phyloP scores from a whole-genome alignment of 2,329 filamentous ascomycete genomes.

The Setomelanomma holmii region DNA sequence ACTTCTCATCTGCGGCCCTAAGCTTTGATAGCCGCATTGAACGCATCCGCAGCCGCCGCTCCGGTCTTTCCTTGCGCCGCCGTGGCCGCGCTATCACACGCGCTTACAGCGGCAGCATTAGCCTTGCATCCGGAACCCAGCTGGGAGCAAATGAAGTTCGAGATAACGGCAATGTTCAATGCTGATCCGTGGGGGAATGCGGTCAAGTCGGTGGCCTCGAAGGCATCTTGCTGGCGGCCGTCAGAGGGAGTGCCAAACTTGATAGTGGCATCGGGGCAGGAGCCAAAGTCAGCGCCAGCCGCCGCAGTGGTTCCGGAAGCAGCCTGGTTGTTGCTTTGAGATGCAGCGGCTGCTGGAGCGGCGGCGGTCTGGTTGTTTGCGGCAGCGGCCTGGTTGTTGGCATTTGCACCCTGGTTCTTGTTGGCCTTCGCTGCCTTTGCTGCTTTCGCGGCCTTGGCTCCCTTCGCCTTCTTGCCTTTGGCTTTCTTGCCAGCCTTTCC shows the following conservation, averaged over 20 bases:
- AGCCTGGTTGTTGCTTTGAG: not conserved
- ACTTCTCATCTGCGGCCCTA: constrained; percentile 6
- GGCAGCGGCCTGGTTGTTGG: not conserved
- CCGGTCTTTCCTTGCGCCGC: constrained; percentile 27
- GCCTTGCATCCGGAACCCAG: constrained; percentile 42
- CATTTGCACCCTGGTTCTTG: no score
- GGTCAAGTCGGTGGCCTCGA: constrained; percentile 51
- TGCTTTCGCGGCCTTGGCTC: not conserved
- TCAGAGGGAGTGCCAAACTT: not conserved
- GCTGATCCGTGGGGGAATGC: constrained; percentile 63
- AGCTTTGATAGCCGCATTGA: constrained; percentile 36
- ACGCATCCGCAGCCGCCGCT: constrained; percentile 38
- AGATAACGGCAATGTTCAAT: constrained; percentile 56
- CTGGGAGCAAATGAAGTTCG: constrained; percentile 58
- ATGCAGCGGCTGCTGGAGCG: no score
- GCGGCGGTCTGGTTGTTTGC: not conserved
- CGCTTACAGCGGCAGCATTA: constrained; percentile 23
- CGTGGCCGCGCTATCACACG: constrained; percentile 29
- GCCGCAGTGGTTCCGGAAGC: constrained; percentile 1
- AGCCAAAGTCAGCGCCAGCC: not conserved
- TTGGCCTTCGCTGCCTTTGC: not conserved
- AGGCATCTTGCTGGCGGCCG: constrained; percentile 33
- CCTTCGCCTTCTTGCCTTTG: not conserved
- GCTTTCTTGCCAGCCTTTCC: constrained; percentile 1
- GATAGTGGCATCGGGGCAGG: not conserved